Conservation (phyloP, 2,329 filamentous ascomycete genomes). For the Fusarium albidum region DNA sequence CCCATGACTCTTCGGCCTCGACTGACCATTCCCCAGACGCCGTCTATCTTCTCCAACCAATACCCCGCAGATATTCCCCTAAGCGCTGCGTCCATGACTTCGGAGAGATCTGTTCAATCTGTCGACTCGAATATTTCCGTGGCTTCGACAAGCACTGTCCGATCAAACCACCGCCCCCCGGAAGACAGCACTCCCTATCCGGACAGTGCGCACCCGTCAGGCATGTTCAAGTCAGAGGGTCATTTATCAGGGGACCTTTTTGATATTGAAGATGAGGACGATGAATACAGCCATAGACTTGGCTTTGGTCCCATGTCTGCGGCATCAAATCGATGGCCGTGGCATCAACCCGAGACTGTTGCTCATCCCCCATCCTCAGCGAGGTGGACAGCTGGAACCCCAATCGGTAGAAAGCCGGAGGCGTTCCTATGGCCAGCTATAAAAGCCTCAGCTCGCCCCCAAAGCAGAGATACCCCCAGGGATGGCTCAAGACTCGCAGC, state of each 20-base stretch:
- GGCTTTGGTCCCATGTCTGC: constrained; percentile 31
- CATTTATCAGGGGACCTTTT: constrained; percentile 32
- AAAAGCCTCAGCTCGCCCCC: not conserved
- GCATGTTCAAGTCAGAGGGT: constrained; percentile 13
- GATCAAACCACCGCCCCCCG: constrained; percentile 40
- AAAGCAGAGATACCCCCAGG: not conserved
- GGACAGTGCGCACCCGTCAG: constrained; percentile 34
- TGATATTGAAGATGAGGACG: constrained; percentile 5
- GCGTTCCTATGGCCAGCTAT: constrained; percentile 38
- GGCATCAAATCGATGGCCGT: constrained; percentile 27
- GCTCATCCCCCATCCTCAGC: constrained; percentile 28
- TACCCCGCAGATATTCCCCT: constrained; percentile 7
- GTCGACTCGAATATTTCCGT: constrained; percentile 33
- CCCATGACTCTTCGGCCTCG: constrained; percentile 42
- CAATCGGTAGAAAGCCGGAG: constrained; percentile 31
- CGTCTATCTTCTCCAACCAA: constrained; percentile 10
- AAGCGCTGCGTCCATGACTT: constrained; percentile 34
- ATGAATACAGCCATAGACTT: constrained; percentile 23
- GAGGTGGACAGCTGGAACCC: constrained; percentile 22
- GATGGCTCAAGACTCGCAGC: not conserved
- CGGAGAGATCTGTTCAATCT: constrained; percentile 33
- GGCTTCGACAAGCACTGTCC: constrained; percentile 34
- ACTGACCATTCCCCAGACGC: constrained; percentile 40
- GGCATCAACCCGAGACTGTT: constrained; percentile 26
- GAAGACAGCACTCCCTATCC: constrained; percentile 45